Conservation (phyloP, 1,284 basidiomycete genomes). For the Waitea zeae region DNA sequence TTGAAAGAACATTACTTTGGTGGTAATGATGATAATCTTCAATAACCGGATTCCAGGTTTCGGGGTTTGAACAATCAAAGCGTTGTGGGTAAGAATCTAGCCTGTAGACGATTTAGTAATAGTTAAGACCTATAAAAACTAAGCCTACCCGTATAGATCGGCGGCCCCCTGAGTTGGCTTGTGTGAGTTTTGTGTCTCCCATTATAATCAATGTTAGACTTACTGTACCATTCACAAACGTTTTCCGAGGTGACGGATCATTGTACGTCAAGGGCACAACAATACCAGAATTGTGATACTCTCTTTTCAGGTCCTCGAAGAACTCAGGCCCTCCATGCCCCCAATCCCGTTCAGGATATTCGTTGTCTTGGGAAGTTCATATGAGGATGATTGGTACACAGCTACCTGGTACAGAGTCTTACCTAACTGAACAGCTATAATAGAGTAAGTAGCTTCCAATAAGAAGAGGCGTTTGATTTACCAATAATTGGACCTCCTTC, state of each 20-base stretch:
- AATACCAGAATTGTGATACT: conserved; percentile 35
- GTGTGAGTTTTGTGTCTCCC: background rate
- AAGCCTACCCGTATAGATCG: conserved; percentile 30
- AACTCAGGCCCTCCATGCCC: conserved; percentile 31
- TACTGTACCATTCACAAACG: conserved; percentile 54
- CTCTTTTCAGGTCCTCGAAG: conserved; percentile 42
- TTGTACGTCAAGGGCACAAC: conserved; percentile 63
- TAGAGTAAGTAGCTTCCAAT: no score
- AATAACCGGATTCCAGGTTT: conserved; percentile 35
- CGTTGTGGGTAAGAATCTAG: conserved; percentile 54
- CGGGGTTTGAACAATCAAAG: conserved; percentile 57
- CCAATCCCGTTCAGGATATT: conserved; percentile 36
- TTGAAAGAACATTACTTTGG: no score
- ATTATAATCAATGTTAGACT: conserved; percentile 1
- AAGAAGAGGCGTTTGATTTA: no score
- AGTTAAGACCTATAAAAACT: no score
- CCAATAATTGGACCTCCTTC: conserved; percentile 62
- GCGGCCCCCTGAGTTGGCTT: conserved; percentile 21
- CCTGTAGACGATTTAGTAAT: no score
- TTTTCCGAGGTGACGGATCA: conserved; percentile 36
- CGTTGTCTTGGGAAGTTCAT: conserved; percentile 38
- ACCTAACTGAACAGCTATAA: no score
- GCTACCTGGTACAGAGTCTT: no score
- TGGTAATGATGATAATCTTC: conserved; percentile 45
- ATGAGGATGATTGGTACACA: no score